These are phyloP conservation scores for Batkoa obscura DNA, from an alignment of 371 early-diverging fungal species.

Conservation along the genomic window DNA sequence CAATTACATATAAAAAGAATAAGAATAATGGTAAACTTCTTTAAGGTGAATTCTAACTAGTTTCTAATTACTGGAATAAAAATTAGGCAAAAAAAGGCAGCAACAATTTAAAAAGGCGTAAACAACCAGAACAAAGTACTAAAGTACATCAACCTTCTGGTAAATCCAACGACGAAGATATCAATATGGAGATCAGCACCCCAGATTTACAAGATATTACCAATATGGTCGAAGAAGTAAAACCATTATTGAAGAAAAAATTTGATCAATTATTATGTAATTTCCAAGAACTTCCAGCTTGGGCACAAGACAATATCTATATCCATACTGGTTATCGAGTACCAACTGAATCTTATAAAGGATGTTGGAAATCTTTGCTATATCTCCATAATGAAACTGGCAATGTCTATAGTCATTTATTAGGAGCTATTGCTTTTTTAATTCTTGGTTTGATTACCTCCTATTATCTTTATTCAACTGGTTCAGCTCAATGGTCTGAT, in stretches of 20 bases:
- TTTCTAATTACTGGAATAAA: no score
- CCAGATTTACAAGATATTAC: no score
- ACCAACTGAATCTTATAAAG: constrained; percentile 43
- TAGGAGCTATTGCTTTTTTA: constrained; percentile 1
- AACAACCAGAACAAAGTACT: no score
- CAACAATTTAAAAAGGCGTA: no score
- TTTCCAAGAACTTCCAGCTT: constrained; percentile 38
- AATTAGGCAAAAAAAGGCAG: no score
- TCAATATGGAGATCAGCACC: no score
- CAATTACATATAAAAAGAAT: no score
- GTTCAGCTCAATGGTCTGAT: constrained; percentile 26
- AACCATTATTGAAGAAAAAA: background rate
- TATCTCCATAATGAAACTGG: constrained; percentile 82
- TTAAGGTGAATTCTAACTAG: no score
- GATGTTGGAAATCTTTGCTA: constrained; percentile 50
- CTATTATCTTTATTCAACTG: background rate
- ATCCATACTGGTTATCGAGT: constrained; percentile 62
- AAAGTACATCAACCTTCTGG: no score
- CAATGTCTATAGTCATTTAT: constrained; percentile 11
- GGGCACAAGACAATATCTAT: constrained; percentile 54
- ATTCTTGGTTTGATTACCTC: background rate
- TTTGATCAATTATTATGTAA: constrained; percentile 8
- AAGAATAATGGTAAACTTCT: no score
- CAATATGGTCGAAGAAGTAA: background rate
- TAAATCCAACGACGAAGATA: no score